These are phyloP conservation scores for Mucor mucedo DNA, from an alignment of 371 early-diverging fungal species.

Conservation along the genomic window DNA sequence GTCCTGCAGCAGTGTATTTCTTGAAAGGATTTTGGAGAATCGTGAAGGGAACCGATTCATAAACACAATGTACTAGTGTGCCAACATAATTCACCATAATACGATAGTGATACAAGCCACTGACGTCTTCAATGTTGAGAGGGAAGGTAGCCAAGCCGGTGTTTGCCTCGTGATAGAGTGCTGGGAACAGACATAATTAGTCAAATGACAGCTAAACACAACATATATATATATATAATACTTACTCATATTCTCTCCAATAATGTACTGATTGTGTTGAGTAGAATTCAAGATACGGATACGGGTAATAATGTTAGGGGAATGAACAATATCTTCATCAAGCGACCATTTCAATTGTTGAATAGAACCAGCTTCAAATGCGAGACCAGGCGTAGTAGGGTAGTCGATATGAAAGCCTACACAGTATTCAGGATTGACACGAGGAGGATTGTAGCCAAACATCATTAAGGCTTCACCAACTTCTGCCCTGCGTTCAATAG, in stretches of 20 bases:
- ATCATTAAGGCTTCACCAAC: conserved; percentile 43
- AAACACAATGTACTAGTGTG: conserved; percentile 35
- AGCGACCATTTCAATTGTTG: conserved; percentile 37
- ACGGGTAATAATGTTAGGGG: conserved; percentile 40
- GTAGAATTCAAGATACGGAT: conserved; percentile 40
- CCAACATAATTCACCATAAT: conserved; percentile 46
- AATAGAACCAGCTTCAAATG: conserved; percentile 27
- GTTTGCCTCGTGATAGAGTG: conserved; percentile 22
- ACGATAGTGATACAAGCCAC: conserved; percentile 41
- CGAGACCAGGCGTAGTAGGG: conserved; percentile 33
- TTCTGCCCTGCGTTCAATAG: conserved; percentile 32
- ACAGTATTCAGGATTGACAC: conserved; percentile 54
- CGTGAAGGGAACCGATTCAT: conserved; percentile 39
- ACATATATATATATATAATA: neutral
- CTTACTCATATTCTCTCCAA: conserved; percentile 45
- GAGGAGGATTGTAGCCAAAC: conserved; percentile 55
- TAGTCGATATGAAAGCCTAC: conserved; percentile 39
- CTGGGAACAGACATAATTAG: conserved; percentile 4
- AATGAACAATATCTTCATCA: conserved; percentile 23
- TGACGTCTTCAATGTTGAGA: conserved; percentile 24
- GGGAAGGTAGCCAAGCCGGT: conserved; percentile 31
- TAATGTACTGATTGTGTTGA: conserved; percentile 39
- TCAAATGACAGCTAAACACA: neutral
- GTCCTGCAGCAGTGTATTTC: conserved; percentile 16
- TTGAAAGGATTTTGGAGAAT: conserved; percentile 31